Conservation (phyloP, 768 basidiomycete genomes). For the Rossbeevera mucosa region DNA sequence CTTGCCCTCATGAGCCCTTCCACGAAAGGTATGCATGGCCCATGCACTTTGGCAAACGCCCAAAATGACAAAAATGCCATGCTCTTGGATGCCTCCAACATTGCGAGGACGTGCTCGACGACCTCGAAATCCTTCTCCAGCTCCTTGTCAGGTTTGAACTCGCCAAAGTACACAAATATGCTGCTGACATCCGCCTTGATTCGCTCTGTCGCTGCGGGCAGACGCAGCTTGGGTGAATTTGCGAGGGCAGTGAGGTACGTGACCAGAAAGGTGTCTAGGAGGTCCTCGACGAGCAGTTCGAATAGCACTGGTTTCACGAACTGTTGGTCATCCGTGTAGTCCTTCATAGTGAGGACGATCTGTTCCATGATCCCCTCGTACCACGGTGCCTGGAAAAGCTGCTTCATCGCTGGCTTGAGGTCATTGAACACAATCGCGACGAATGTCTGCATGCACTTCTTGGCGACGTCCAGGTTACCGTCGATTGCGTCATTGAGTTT, state of each 20-base stretch:
- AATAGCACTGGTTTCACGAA: slow-evolving; percentile 89
- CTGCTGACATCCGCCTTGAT: slow-evolving; percentile 79
- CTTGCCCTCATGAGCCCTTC: slow-evolving; percentile 87
- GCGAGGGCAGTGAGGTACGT: slow-evolving; percentile 85
- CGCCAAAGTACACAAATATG: slow-evolving; percentile 76
- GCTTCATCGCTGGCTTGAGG: slow-evolving; percentile 79
- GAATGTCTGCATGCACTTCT: slow-evolving; percentile 91
- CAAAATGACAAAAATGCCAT: slow-evolving; percentile 92
- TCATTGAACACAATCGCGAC: slow-evolving; percentile 96
- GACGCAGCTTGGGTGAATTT: slow-evolving; percentile 77
- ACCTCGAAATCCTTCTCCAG: slow-evolving; percentile 83
- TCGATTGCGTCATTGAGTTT: slow-evolving; percentile 94
- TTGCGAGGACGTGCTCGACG: slow-evolving; percentile 72
- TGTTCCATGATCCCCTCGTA: slow-evolving; percentile 86
- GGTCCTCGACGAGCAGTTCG: slow-evolving; percentile 88
- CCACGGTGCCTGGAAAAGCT: slow-evolving; percentile 80
- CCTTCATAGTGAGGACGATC: slow-evolving; percentile 91
- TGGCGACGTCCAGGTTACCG: slow-evolving; percentile 96
- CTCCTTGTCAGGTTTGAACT: slow-evolving; percentile 72
- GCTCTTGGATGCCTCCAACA: slow-evolving; percentile 83
- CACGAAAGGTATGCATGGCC: slow-evolving; percentile 88
- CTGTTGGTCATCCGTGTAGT: slow-evolving; percentile 92
- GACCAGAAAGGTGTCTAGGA: slow-evolving; percentile 86
- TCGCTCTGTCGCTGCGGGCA: slow-evolving; percentile 79
- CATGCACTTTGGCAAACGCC: slow-evolving; percentile 89